Conservation (phyloP, 148 eudicot species). For the Fagopyrum esculentum region DNA sequence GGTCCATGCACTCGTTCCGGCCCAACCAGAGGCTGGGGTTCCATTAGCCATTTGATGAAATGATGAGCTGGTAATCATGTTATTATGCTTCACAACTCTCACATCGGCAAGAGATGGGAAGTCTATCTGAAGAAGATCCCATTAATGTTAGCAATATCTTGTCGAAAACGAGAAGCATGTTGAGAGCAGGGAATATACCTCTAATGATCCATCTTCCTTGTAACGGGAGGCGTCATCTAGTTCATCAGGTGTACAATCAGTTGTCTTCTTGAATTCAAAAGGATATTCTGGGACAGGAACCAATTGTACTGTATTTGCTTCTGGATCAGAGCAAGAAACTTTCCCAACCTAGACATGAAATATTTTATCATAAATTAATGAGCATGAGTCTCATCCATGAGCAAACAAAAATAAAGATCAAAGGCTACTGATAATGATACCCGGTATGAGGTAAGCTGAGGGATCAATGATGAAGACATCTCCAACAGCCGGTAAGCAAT, state of each 20-base stretch:
- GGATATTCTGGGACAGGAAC: conserved; percentile 70
- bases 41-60: too few relatives aligned
- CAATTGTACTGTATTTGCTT: conserved; percentile 40
- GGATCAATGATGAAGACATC: conserved; percentile 75
- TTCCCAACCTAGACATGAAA: conserved; percentile 56
- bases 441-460: conserved; percentile 62
- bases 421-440: conserved; percentile 22
- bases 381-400: background rate
- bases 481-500: conserved; percentile 89
- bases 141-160: background rate
- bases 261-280: conserved; percentile 32
- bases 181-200: conserved; percentile 40
- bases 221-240: conserved; percentile 47
- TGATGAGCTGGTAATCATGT: conserved; percentile 16
- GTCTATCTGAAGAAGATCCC: conserved; percentile 49
- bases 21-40: background rate
- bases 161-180: background rate
- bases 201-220: conserved; percentile 84
- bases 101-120: conserved; percentile 63
- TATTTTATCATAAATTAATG: background rate
- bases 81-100: conserved; percentile 47
- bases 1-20: background rate
- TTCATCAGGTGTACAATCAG: conserved; percentile 27
- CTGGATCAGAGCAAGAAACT: conserved; percentile 35
- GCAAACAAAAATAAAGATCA: background rate